Base-by-base conservation (phyloP, 495 filamentous ascomycete genomes). In the Apiosordaria backusii region DNA sequence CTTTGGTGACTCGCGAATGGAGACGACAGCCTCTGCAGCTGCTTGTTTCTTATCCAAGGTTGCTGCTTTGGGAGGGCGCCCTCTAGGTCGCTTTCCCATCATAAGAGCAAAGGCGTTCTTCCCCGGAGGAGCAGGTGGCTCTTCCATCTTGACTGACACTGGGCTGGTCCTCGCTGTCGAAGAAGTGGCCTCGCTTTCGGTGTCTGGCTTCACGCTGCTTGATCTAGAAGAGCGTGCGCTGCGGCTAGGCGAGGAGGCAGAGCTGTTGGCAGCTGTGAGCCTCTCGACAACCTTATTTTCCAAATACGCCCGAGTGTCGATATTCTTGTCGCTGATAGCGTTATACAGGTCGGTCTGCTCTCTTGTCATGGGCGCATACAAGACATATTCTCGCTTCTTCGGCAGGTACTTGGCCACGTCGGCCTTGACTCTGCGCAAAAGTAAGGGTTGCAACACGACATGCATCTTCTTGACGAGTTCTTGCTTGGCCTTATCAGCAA, bases 381-480 rank as follows among this genome's bases (percentile, higher is more conserved):
- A 78, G 21, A 99, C 89, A 73, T 99, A 99, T 75, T 99, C 95
- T 40, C 95, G 87, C 80, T 99, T 99, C 77, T 92, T 92, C 0
- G 95, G 95, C n/a, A 99, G 78, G 59, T 89, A 84, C 21, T 86
- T 88, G 72, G 96, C 92, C 1, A 99, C 95, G 75, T 99, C 95
- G 1, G 91, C 88, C 77, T 99, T 99, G 63, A 98, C 85, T 26
- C 95, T 84, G 7, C 95, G 86, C 9, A 99, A 81, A 0, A 99
- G 83, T 69, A 99, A 90, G 0, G 95, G 95, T 67, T 97, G 96
- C 1, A 99, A 78, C 29, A 99, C 92, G 0, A 92, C 87, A 74
- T 98, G 95, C 70, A 99, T 89, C 50, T 92, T 92, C 29, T 90
- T 87, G 9, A 99, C 90, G 3, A 97, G 82, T 27, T 91, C 90